Base-by-base conservation (phyloP, 352 stramenopile species). In the Aphanomyces astaci region DNA sequence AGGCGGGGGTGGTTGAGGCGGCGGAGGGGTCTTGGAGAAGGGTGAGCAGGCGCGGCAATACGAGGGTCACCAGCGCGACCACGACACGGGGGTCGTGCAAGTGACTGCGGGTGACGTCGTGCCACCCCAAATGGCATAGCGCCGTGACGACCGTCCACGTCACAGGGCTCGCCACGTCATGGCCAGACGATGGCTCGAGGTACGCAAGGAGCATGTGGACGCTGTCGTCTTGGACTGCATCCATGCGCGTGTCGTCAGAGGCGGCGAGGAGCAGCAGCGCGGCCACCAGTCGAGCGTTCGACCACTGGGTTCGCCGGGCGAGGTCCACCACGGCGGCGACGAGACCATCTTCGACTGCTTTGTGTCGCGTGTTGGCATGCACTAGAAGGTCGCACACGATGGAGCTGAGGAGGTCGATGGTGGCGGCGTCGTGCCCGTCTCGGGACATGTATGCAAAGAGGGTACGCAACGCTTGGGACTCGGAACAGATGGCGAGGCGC, bases 231-330 rank as follows among this genome's bases (percentile, higher is more conserved):
- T 79, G 77, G 5, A 76, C 79, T 2, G 78, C 72, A 15, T 75
- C 74, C 22, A 77, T 53, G 0, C 80, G 76, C 31, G 80, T 90
- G 1, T 78, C 71, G 5, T 80, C 73, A 36, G 73, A 72, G 39
- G 80, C 80, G 0, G 81, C 74, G 3, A 92, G 66, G 19, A 78
- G 77, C 48, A 87, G 87, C 45, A 89, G 73, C n/a, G 79, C 74
- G 3, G 83, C 63, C 0, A 80, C 78, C 2, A 92, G 65, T 0
- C 71, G 73, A 24, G 68, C 62, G 5, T 40, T 72, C 46, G 53
- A 81, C 19, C 30, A 53, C 62, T 13, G 64, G 46, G 59, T 74
- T 11, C 27, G 11, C 28, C 55, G 25, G 2, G 62, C 31, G 24
- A 68, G 48, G 43, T 43, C 49, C 1, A 28, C 28, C 2, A 68